These are phyloP conservation scores for Echinochloa phyllopogon DNA, from an alignment of 176 grass and related monocot genomes.

Conservation along the genomic window DNA sequence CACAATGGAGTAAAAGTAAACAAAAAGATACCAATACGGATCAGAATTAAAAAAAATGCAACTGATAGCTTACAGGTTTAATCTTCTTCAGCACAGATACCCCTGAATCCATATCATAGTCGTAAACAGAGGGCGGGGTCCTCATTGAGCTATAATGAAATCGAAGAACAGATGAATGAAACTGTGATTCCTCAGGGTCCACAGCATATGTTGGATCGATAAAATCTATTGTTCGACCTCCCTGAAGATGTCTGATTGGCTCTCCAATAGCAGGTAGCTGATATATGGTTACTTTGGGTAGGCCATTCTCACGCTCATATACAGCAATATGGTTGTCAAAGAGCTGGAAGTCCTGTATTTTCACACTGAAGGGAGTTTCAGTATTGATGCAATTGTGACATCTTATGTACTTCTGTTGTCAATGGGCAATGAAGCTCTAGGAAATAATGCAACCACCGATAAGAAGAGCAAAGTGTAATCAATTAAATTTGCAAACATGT, in stretches of 20 bases:
- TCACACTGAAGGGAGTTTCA: conserved; percentile 69
- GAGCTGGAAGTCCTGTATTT: conserved; percentile 79
- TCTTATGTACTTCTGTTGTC: not conserved
- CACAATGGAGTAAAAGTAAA: not conserved
- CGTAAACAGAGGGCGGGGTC: conserved; percentile 74
- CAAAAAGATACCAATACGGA: not conserved
- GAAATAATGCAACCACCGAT: not conserved
- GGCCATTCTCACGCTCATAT: conserved; percentile 85
- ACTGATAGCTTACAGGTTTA: conserved; percentile 59
- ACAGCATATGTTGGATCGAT: conserved; percentile 68
- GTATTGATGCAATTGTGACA: conserved; percentile 6
- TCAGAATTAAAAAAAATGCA: not conserved
- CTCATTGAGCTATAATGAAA: conserved; percentile 85
- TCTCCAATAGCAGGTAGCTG: conserved; percentile 66
- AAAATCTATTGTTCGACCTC: conserved; percentile 72
- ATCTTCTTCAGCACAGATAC: conserved; percentile 87
- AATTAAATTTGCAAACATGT: not conserved
- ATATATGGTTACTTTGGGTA: conserved; percentile 78
- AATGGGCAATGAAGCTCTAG: conserved; percentile 11
- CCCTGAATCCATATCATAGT: conserved; percentile 86
- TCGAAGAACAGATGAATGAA: conserved; percentile 67
- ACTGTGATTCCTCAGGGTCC: conserved; percentile 64
- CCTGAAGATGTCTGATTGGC: conserved; percentile 64
- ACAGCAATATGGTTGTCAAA: conserved; percentile 78
- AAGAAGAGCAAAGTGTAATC: conserved; percentile 11